Conservation (phyloP, 768 basidiomycete species). For the Tricholoma bakamatsutake region DNA sequence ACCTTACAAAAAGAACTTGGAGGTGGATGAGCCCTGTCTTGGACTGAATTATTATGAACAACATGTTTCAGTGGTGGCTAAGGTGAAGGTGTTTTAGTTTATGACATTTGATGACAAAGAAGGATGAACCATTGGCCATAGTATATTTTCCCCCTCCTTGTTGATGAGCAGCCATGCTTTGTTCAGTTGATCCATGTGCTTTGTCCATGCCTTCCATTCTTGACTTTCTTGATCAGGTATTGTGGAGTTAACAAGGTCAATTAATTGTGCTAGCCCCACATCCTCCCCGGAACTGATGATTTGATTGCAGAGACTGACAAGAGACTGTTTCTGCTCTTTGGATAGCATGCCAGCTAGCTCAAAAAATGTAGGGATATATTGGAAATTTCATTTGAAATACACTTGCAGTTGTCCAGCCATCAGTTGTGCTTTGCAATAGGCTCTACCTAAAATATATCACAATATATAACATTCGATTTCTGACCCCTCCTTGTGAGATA, state of each 20-base stretch:
- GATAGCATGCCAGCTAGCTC: too few relatives aligned
- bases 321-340: too few relatives aligned
- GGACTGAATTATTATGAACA: neutral
- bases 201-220: constrained; percentile 13
- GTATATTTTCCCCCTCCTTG: constrained; percentile 6
- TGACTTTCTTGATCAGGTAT: neutral
- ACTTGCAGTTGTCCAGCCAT: neutral
- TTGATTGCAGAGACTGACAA: too few relatives aligned
- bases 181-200: constrained; percentile 13
- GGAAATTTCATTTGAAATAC: neutral
- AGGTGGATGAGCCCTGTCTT: neutral
- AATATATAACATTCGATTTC: too few relatives aligned
- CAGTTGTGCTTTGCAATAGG: too few relatives aligned
- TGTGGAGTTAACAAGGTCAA: too few relatives aligned
- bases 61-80: neutral
- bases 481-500: too few relatives aligned
- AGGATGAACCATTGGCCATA: constrained; percentile 9
- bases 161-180: neutral
- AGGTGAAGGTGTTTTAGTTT: neutral
- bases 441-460: too few relatives aligned
- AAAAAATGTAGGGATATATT: too few relatives aligned
- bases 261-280: too few relatives aligned
- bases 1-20: neutral
- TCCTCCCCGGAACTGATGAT: too few relatives aligned
- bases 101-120: neutral